Evolutionary conservation across 2,329 filamentous ascomycete genomes (phyloP), one percentile per base, ranked within the genome.

Genomic region (Cordyceps cicadae): DNA sequence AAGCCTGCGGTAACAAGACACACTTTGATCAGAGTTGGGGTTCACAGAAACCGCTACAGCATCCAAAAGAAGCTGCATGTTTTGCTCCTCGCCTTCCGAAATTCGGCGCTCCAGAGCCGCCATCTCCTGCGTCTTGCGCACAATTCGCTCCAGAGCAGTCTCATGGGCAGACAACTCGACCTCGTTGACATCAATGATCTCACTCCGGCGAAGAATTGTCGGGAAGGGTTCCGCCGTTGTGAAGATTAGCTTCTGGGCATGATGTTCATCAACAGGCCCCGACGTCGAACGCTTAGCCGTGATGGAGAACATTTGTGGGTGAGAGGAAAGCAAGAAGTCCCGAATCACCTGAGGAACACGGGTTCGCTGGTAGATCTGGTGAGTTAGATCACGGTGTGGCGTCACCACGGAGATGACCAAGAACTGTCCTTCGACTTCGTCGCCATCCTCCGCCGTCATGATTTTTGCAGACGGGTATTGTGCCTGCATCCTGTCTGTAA

Each of bases 401-500:
- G 85, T 91, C 57, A 97, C 84, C 8, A 89, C 81, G 43, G 85
- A 93, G 61, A 97, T 85, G 59, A 94, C 86, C 58, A 97, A 71
- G 73, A 90, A 97, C 68, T 97, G 93, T 14, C 93, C 93, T 74
- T 97, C 93, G 1, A 93, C 83, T 67, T 94, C 90, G 62, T 92
- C 88, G 12, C 87, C 80, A 56, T 85, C 79, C 7, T 84, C 84
- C 34, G 81, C 81, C 3, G 85, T 86, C 48, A 95, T 79, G 62
- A 97, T 87, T 68, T 94, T 89, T 3, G 93, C 92, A 2, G 88
- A 79, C 3, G 92, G 93, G 69, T 96, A 91, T 68, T 95, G 87
- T 71, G 92, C 88, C 70, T 95, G 92, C 84, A 97, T 90, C 54
- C 90, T 88, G 70, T 97, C 92, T 1, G 90, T 90, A 67, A 97